Base-by-base conservation (phyloP, 2,329 filamentous ascomycete species). In the Rachicladosporium sp. region DNA sequence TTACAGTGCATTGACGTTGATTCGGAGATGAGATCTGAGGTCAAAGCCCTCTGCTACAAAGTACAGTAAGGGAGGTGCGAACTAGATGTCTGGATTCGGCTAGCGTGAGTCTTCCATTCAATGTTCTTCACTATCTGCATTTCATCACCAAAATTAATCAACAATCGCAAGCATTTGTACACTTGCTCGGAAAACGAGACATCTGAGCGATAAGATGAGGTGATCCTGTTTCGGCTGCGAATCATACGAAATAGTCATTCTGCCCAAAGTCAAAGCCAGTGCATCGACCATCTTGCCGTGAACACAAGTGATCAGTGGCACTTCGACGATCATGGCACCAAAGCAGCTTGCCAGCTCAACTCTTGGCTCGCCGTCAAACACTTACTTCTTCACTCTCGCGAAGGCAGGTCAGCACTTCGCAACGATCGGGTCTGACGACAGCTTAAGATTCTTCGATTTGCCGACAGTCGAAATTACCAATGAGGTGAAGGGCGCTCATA, bases 371-470 rank as follows among this genome's bases (percentile, higher is more conserved):
- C 32, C 41, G 10, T 27, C 46, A 33, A 48, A 51, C 36, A 51
- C 49, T 9, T 81, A 80, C 55, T 69, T 80, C 29, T 69, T 77
- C 36, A 69, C 75, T 43, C 63, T 81, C 38, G 62, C 63, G 66
- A 70, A 41, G 7, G 42, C 43, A 27, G 46, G 46, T 31, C 45
- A 41, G 29, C 50, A 55, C 4, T 66, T 82, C 31, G 76, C 74
- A 2, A 70, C 74, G n/a, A 80, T 82, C 41, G 73, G 78, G 3
- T 84, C 82, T 0, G 79, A 86, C 61, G 76, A 84, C 59, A 70
- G 67, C n/a, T 65, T 88, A 12, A 71, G 74, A 21, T 61, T 84
- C 11, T 71, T 87, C 47, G 71, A 82, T 54, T 71, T 78, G 0
- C 47, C 63, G 1, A 69, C 67, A 15, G 64, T 87, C 15, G 66